These are phyloP conservation scores for Yamadazyma trypodendri DNA, from an alignment of 1,139 yeast species.

Conservation along the genomic window DNA sequence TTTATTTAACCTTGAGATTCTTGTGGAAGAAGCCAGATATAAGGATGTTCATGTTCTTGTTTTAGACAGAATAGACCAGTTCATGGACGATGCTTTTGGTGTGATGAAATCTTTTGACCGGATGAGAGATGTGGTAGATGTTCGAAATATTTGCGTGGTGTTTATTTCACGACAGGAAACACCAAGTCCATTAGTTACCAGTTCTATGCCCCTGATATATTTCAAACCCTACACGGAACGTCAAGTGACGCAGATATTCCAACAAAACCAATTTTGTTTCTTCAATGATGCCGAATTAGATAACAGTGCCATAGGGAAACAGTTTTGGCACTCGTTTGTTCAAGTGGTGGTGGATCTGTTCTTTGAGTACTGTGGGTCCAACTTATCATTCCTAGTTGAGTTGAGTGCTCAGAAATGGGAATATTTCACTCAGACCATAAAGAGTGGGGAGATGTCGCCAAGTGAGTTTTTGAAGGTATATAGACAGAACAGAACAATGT, in stretches of 20 bases:
- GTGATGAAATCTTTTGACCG: conserved; percentile 48
- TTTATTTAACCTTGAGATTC: conserved; percentile 37
- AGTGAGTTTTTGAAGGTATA: conserved; percentile 49
- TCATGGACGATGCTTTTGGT: conserved; percentile 49
- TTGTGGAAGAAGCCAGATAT: conserved; percentile 31
- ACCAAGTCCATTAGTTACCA: conserved; percentile 47
- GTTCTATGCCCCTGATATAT: conserved; percentile 49
- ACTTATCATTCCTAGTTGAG: conserved; percentile 42
- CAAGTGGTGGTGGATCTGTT: conserved; percentile 53
- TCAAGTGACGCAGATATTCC: conserved; percentile 40
- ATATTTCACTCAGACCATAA: conserved; percentile 42
- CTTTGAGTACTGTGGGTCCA: conserved; percentile 54
- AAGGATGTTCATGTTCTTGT: conserved; percentile 50
- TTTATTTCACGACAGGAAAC: conserved; percentile 40
- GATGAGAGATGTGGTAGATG: conserved; percentile 40
- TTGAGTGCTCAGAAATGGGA: conserved; percentile 52
- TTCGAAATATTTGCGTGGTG: conserved; percentile 31
- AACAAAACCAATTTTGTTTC: conserved; percentile 23
- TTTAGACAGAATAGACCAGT: conserved; percentile 57
- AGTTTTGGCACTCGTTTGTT: conserved; percentile 50
- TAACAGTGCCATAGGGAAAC: conserved; percentile 17
- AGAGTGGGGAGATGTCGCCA: conserved; percentile 27
- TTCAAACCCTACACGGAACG: conserved; percentile 47
- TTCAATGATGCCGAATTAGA: conserved; percentile 26
- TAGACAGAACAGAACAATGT: conserved; percentile 39